Conservation (phyloP, 805 yeast genomes). For the Spathaspora girioi region DNA sequence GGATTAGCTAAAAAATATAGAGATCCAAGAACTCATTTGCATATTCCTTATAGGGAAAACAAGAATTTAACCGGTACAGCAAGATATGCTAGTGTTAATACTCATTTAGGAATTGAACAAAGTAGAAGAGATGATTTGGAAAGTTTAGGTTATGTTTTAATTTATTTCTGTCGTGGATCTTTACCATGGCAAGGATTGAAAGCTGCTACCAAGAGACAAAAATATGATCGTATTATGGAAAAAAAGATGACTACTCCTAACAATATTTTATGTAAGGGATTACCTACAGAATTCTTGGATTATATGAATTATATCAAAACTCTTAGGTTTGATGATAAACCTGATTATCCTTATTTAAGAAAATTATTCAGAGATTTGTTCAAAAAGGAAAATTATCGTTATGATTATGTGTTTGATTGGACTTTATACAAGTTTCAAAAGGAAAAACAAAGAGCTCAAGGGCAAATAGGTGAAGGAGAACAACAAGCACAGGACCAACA, state of each 20-base stretch:
- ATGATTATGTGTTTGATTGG: conserved; percentile 97
- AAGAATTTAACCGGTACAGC: conserved; percentile 97
- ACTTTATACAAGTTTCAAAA: conserved; percentile 76
- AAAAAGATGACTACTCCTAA: conserved; percentile 89
- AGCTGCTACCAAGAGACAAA: conserved; percentile 95
- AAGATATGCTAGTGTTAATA: conserved; percentile 90
- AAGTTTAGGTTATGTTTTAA: conserved; percentile 88
- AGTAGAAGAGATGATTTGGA: conserved; percentile 95
- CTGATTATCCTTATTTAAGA: conserved; percentile 87
- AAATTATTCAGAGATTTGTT: conserved; percentile 86
- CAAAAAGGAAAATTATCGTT: conserved; percentile 80
- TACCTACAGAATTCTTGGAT: conserved; percentile 85
- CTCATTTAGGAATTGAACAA: conserved; percentile 96
- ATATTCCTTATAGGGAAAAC: conserved; percentile 94
- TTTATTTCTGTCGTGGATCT: conserved; percentile 92
- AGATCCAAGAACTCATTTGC: conserved; percentile 90
- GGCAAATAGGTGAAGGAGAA: conserved; percentile 26
- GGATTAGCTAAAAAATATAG: conserved; percentile 92
- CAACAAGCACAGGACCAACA: conserved; percentile 11
- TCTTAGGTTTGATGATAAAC: conserved; percentile 91
- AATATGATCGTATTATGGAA: conserved; percentile 94
- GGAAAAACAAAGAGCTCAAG: conserved; percentile 50
- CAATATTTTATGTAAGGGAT: conserved; percentile 82
- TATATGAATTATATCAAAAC: conserved; percentile 87
- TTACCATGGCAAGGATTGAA: conserved; percentile 98